Percentiles rank a stretch among this genome's conserved stretches.
Conservation (phyloP, 2,329 filamentous ascomycete genomes). For the Sporothrix schenckii region DNA sequence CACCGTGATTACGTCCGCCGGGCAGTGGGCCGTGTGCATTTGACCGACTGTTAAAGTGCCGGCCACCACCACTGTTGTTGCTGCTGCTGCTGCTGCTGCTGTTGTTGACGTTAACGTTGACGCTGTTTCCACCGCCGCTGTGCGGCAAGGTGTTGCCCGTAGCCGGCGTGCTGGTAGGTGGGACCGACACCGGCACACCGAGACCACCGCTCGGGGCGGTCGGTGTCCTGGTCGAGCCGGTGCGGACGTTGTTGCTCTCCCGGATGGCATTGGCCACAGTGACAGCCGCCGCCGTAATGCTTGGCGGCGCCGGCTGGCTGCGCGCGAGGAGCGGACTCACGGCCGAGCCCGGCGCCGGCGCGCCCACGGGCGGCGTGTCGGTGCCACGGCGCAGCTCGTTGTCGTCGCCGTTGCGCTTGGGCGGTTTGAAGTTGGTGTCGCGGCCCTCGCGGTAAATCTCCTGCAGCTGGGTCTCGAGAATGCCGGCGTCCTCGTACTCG, state of each 20-base stretch:
- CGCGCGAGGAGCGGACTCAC: conserved; percentile 23
- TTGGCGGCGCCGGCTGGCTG: conserved; percentile 25
- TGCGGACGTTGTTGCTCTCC: neutral
- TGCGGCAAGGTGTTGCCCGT: neutral
- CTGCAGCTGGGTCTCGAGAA: conserved; percentile 79
- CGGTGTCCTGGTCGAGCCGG: neutral
- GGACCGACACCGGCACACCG: neutral
- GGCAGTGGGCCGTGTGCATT: neutral
- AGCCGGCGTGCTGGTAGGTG: neutral
- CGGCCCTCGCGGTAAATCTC: conserved; percentile 70
- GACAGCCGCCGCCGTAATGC: conserved; percentile 10
- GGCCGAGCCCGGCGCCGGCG: conserved; percentile 2
- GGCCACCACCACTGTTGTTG: neutral
- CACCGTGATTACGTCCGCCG: neutral
- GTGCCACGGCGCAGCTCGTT: conserved; percentile 39
- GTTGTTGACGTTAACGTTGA: no score
- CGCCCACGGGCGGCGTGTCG: conserved; percentile 57
- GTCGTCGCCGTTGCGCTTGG: conserved; percentile 50
- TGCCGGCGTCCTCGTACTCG: conserved; percentile 84
- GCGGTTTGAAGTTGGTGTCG: conserved; percentile 56
- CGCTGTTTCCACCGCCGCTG: neutral
- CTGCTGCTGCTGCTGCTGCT: neutral
- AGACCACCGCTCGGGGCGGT: neutral
- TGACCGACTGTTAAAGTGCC: neutral
- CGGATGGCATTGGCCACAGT: neutral